phyloP scores from a whole-genome alignment of 164 flowering plant species.

The Tetrastigma voinierianum region DNA sequence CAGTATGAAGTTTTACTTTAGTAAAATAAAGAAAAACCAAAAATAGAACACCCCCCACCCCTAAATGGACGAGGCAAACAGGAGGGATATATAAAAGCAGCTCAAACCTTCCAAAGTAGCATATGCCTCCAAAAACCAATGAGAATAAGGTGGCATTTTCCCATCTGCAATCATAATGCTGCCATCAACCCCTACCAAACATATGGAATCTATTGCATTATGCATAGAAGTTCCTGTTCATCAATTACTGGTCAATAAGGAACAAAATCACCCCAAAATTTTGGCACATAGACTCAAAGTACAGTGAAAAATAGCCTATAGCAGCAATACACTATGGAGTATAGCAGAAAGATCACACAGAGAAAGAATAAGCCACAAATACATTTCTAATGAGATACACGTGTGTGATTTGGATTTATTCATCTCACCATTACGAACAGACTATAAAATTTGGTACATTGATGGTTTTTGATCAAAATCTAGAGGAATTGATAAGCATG shows the following conservation, averaged over 20 bases:
- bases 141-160: slow-evolving; percentile 80
- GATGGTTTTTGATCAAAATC: too few species aligned
- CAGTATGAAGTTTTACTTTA: too few species aligned
- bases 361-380: too few species aligned
- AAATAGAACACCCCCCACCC: not conserved
- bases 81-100: too few species aligned
- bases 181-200: slow-evolving; percentile 28
- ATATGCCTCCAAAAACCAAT: slow-evolving; percentile 71
- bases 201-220: slow-evolving; percentile 2
- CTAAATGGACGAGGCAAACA: not conserved
- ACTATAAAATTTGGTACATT: too few species aligned
- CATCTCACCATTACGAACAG: too few species aligned
- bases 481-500: too few species aligned
- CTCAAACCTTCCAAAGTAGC: slow-evolving; percentile 86
- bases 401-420: too few species aligned
- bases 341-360: too few species aligned
- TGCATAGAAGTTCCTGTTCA: not conserved
- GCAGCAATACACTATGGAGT: not conserved
- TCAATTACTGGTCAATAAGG: not conserved
- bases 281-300: not conserved
- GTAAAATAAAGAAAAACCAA: not conserved
- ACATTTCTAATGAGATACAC: too few species aligned
- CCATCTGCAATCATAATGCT: slow-evolving; percentile 74
- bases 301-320: not conserved
- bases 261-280: not conserved